Evolutionary conservation across 176 grass and related monocot genomes (phyloP).

Genomic region (Leersia perrieri): DNA sequence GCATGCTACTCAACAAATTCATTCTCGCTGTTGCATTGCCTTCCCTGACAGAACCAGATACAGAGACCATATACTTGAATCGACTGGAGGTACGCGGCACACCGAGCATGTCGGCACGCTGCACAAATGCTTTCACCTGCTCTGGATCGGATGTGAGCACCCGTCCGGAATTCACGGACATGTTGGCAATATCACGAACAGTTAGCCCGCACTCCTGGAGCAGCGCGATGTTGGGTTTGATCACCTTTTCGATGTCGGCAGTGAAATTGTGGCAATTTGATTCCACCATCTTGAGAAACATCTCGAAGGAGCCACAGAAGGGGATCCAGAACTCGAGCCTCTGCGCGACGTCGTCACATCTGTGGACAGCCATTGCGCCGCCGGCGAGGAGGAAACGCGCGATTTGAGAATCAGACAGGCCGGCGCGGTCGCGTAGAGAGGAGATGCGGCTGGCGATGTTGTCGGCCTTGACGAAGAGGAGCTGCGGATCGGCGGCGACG

Average conservation of each 20-base stretch:
- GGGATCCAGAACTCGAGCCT: not conserved
- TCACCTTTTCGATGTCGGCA: not conserved
- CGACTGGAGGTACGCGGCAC: not conserved
- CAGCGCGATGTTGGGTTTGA: not conserved
- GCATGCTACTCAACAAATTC: constrained; percentile 10
- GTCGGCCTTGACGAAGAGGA: not conserved
- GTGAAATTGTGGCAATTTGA: not conserved
- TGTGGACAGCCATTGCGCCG: not conserved
- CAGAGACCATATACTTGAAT: not conserved
- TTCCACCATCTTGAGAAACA: not conserved
- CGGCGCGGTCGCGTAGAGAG: not conserved
- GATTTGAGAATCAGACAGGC: constrained; percentile 20
- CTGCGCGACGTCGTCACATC: not conserved
- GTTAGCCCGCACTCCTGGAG: not conserved
- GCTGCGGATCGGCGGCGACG: not conserved
- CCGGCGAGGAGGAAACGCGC: not conserved
- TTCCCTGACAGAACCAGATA: not conserved
- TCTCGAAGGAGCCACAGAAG: not conserved
- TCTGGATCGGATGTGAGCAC: not conserved
- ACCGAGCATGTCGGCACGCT: not conserved
- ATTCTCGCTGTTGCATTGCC: not conserved
- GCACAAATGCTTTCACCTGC: not conserved
- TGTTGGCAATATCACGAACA: not conserved
- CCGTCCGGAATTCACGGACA: not conserved
- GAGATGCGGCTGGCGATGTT: not conserved